Conservation (phyloP, 73 alveolate genomes). For the Loxodes magnus region DNA sequence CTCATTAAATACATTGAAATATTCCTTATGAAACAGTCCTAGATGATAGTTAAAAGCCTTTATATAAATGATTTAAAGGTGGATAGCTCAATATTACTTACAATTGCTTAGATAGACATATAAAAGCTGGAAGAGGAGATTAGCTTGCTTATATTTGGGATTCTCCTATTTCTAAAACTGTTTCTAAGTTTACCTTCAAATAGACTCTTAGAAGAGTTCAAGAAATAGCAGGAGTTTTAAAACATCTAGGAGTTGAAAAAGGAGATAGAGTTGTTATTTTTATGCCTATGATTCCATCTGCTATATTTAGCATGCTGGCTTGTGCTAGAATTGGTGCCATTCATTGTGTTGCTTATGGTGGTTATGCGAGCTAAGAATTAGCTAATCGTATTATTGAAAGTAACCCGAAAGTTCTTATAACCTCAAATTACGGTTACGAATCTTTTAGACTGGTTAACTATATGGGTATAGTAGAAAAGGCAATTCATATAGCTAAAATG, state of each 20-base stretch:
- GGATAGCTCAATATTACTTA: slow-evolving; percentile 88
- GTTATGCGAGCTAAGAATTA: slow-evolving; percentile 92
- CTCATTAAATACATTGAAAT: slow-evolving; percentile 33
- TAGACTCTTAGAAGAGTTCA: slow-evolving; percentile 75
- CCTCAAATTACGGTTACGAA: slow-evolving; percentile 93
- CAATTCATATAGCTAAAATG: slow-evolving; percentile 50
- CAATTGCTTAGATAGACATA: slow-evolving; percentile 94
- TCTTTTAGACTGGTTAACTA: slow-evolving; percentile 77
- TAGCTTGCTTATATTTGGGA: slow-evolving; percentile 64
- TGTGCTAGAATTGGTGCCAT: slow-evolving; percentile 98
- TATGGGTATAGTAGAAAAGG: slow-evolving; percentile 75
- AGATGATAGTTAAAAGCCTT: slow-evolving; percentile 44
- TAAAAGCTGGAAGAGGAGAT: slow-evolving; percentile 60
- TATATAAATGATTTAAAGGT: slow-evolving; percentile 79
- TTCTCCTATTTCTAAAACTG: slow-evolving; percentile 45
- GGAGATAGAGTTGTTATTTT: slow-evolving; percentile 93
- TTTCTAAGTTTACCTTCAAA: slow-evolving; percentile 49
- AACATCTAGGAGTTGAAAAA: slow-evolving; percentile 36
- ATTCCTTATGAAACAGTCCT: slow-evolving; percentile 32
- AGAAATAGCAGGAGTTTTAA: slow-evolving; percentile 72
- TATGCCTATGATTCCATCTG: slow-evolving; percentile 99
- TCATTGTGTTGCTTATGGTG: slow-evolving; percentile 99
- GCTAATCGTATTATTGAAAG: slow-evolving; percentile 89
- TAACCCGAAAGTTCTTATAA: slow-evolving; percentile 70
- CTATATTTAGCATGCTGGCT: slow-evolving; percentile 92